Base-by-base conservation (phyloP, 495 filamentous ascomycete genomes). In the Penicillium silybi region DNA sequence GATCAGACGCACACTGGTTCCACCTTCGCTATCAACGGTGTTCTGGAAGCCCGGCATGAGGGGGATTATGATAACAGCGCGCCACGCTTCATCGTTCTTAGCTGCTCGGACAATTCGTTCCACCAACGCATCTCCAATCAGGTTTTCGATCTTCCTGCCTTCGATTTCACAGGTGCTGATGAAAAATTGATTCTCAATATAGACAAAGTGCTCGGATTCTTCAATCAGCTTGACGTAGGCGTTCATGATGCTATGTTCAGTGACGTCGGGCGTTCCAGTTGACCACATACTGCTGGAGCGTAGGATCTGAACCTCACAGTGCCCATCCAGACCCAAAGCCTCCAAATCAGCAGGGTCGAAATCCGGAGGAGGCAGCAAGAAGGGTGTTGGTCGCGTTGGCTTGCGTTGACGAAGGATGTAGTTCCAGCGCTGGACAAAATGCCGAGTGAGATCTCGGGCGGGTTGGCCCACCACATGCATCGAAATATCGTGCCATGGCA, bases 101-200 rank as follows among this genome's bases (percentile, higher is more conserved):
- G 88, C 82, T 1, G 93, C 93, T 44, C 89, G 80, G 41, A 90
- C 82, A 59, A 96, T 93, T 42, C 93, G 85, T 63, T 95, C 88
- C 9, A 97, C 95, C 42, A 99, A 73, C 3, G 93, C 92, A 73
- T 99, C 93, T 20, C 95, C 92, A 58, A 99, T 96, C 53, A 82
- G 78, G 58, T 99, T 99, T 62, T 92, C 82, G 50, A 99, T 92
- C 62, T 85, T 88, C 40, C 83, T 87, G 34, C 87, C 88, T 49
- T 95, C 83, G 15, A 92, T 90, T 57, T 92, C 87, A 51, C 90
- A 95, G 48, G 88, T 95, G 48, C 85, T 93, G 72, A 99, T 88
- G 72, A 95, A 99, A 75, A 99, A 99, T 67, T 99, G 93, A 65
- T 99, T 99, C 62, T 99, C 93, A 53, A 99, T 95, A 66, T 99